Base-by-base conservation (phyloP, 164 flowering plant species). In the Chimonanthus praecox region DNA sequence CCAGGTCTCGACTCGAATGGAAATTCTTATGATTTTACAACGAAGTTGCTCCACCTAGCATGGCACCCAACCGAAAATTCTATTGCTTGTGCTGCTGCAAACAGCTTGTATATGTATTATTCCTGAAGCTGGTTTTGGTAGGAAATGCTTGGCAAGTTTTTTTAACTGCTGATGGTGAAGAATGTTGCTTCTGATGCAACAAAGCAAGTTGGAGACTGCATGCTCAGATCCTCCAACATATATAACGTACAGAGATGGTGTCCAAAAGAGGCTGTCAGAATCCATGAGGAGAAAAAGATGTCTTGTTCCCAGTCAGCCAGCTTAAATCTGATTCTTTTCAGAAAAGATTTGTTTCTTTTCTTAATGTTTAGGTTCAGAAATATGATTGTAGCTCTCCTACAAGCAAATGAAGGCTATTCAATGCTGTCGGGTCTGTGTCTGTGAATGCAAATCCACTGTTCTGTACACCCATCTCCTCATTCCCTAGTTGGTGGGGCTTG, bases 1-100 rank as follows among this genome's bases (percentile, higher is more conserved):
- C 86, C 91, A 0, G 90, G 84, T 66, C 86, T 82, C n/a, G 97
- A 95, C 84, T 85, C 96, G 64, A 95, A 95, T 80, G 99, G 98
- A 73, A 93, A 88, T 79, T 83, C 97, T 18, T 90, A 85, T 68
- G 99, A 95, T 84, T 89, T 89, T 83, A 85, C 98, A 3, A 87
- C 98, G 47, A 95, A 95, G 80, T 82, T 95, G 87, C 98, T 95
- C 67, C 99, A 92, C 82, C 82, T 95, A 69, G 99, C 99, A 47
- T 95, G 99, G 99, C 99, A 95, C 79, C 99, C 99, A 6, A 77
- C 90, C 16, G 99, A 92, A 80, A 94, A 94, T 73, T 82, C 99
- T 43, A 86, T 94, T 58, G 99, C 99, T 49, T 95, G 99, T 84
- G 99, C 99, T 79, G 99, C 99, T 86, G 99, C 98, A 77, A 95